phyloP scores from a whole-genome alignment of 1,139 yeast genomes.

The Williopsis jadinii region DNA sequence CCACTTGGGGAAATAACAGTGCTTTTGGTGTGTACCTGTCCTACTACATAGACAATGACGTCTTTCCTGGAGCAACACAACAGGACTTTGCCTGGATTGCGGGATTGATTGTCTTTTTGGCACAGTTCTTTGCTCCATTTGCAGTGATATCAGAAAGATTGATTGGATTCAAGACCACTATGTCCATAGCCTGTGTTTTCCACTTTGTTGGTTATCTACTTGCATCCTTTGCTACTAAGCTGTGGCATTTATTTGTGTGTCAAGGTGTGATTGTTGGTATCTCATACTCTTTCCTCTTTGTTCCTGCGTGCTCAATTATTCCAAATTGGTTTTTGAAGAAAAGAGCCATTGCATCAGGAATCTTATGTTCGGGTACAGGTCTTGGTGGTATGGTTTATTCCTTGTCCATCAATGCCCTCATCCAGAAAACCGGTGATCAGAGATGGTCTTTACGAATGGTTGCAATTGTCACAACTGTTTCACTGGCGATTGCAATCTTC shows the following conservation, averaged over 20 bases:
- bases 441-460: constrained; percentile 63
- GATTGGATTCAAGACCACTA: constrained; percentile 32
- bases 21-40: constrained; percentile 63
- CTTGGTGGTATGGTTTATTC: constrained; percentile 45
- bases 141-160: constrained; percentile 31
- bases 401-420: constrained; percentile 32
- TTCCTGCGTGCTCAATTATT: constrained; percentile 49
- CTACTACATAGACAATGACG: constrained; percentile 40
- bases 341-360: constrained; percentile 51
- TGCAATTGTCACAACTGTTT: constrained; percentile 36
- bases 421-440: constrained; percentile 46
- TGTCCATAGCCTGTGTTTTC: constrained; percentile 41
- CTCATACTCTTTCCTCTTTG: constrained; percentile 51
- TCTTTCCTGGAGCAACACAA: constrained; percentile 50
- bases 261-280: constrained; percentile 64
- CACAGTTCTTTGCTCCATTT: constrained; percentile 53
- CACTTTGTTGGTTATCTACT: constrained; percentile 53
- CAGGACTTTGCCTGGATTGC: constrained; percentile 66
- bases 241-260: constrained; percentile 61
- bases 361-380: constrained; percentile 53
- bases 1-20: constrained; percentile 74
- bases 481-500: constrained; percentile 30
- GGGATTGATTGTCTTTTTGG: constrained; percentile 53
- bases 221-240: constrained; percentile 54
- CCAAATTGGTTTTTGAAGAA: constrained; percentile 58